Evolutionary conservation across 2,329 filamentous ascomycete genomes (phyloP).

Genomic region (Ascosphaera acerosa): DNA sequence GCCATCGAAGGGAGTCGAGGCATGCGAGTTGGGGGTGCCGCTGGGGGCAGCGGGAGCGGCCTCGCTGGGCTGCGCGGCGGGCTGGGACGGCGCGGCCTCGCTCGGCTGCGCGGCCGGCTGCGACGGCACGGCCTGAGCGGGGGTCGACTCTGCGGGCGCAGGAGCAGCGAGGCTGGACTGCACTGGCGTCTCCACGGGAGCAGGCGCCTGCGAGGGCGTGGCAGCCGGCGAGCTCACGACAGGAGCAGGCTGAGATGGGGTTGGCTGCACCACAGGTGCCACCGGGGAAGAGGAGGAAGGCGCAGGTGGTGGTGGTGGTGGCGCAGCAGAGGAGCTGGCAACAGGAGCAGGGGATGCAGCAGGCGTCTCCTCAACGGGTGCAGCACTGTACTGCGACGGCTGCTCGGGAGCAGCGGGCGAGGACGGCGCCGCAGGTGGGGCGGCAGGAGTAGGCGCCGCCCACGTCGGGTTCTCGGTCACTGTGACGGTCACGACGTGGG

Average conservation of each 20-base stretch:
- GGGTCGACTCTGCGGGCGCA: conserved; percentile 4
- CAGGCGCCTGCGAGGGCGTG: conserved; percentile 4
- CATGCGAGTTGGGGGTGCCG: conserved; percentile 2
- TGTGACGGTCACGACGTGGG: conserved; percentile 10
- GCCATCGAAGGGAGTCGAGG: conserved; percentile 5
- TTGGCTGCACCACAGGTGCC: conserved; percentile 1
- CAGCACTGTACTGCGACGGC: conserved; percentile 2
- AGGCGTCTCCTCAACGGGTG: conserved; percentile 4
- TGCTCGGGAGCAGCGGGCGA: conserved; percentile 3
- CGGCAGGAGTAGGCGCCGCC: not conserved
- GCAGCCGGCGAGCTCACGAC: conserved; percentile 3
- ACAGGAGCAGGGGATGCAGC: conserved; percentile 4
- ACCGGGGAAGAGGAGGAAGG: not conserved
- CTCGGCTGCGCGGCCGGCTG: conserved; percentile 5
- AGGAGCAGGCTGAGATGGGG: not conserved
- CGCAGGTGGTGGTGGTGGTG: conserved; percentile 1
- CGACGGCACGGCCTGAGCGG: conserved; percentile 6
- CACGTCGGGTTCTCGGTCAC: conserved; percentile 7
- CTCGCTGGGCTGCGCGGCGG: conserved; percentile 4
- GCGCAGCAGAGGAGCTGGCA: conserved; percentile 4
- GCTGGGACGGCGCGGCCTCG: conserved; percentile 3
- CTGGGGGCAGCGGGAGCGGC: not conserved
- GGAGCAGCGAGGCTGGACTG: conserved; percentile 3
- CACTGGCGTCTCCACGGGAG: conserved; percentile 2
- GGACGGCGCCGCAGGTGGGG: conserved; percentile 2